Base-by-base conservation (phyloP, 306 rosid genomes). In the Dalbergia cochinchinensis region DNA sequence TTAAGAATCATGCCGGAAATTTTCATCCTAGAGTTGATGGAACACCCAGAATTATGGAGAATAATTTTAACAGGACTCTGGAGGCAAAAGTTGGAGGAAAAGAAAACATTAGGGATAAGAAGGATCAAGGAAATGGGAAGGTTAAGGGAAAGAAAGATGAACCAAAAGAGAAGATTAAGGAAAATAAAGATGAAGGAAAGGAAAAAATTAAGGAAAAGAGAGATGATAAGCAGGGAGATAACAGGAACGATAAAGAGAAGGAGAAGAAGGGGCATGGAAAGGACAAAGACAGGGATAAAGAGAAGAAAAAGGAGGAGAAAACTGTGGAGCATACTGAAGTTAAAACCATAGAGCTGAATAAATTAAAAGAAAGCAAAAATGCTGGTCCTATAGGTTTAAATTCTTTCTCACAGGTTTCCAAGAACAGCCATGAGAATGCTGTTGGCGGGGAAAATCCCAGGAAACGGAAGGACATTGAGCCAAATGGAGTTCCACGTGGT, bases 401-500 rank as follows among this genome's bases (percentile, higher is more conserved):
- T 86, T 80, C 67, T 73, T 75, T 84, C 45, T 4, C 91, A 84
- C 89, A 76, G 78, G 71, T 78, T 83, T 79, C 78, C 67, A 79
- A 61, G 77, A 93, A 83, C 82, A 59, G 68, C 86, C 75, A 83
- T 62, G 86, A 73, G 47, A 80, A 35, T 69, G 80, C 89, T 86
- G 77, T 79, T 72, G 60, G 74, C 33, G 89, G 81, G 57, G 89
- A 83, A 82, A 91, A 85, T 82, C 70, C 62, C 80, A 96, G 86
- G 90, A 96, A 96, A 86, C 85, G 99, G 81, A 95, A 89, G 89
- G 89, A 90, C 77, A 20, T 83, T n/a, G 94, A 89, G 86, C 69
- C 90, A 42, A 96, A 93, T 86, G 98, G 99, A 84, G 84, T 90
- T 84, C 75, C 82, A 67, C 92, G 64, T 63, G 97, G 99, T 96